Percentiles rank a stretch among this genome's conserved stretches.
Conservation (phyloP, 306 rosid species). For the Cicer arietinum region DNA sequence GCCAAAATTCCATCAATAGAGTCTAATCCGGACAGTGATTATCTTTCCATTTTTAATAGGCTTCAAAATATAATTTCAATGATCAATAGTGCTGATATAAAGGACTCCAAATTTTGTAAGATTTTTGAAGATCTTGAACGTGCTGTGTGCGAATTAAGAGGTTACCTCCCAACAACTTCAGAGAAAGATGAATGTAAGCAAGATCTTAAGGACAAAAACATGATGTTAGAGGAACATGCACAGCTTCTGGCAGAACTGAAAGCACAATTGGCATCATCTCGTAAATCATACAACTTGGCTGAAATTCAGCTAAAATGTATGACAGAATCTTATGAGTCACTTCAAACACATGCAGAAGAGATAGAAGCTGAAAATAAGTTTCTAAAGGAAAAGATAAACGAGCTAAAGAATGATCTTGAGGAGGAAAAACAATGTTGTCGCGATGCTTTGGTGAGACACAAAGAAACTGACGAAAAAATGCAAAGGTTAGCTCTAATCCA, state of each 20-base stretch:
- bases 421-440: slow-evolving; percentile 66
- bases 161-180: too few relatives aligned
- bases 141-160: too few relatives aligned
- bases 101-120: too few relatives aligned
- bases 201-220: background rate
- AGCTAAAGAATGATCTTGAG: slow-evolving; percentile 66
- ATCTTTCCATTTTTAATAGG: too few relatives aligned
- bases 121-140: too few relatives aligned
- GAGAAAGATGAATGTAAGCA: too few relatives aligned
- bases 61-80: too few relatives aligned
- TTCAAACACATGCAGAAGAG: slow-evolving; percentile 67
- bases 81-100: too few relatives aligned
- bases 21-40: too few relatives aligned
- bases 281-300: slow-evolving; percentile 63
- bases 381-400: slow-evolving; percentile 62
- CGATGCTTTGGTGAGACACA: slow-evolving; percentile 66
- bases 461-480: slow-evolving; percentile 70
- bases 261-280: slow-evolving; percentile 67
- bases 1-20: background rate
- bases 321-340: slow-evolving; percentile 89
- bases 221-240: slow-evolving; percentile 47
- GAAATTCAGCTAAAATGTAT: slow-evolving; percentile 93
- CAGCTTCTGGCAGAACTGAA: slow-evolving; percentile 72
- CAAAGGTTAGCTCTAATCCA: slow-evolving; percentile 60
- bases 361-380: slow-evolving; percentile 70